Conservation (phyloP, 2,329 filamentous ascomycete genomes). For the Apiospora kogelbergensis region DNA sequence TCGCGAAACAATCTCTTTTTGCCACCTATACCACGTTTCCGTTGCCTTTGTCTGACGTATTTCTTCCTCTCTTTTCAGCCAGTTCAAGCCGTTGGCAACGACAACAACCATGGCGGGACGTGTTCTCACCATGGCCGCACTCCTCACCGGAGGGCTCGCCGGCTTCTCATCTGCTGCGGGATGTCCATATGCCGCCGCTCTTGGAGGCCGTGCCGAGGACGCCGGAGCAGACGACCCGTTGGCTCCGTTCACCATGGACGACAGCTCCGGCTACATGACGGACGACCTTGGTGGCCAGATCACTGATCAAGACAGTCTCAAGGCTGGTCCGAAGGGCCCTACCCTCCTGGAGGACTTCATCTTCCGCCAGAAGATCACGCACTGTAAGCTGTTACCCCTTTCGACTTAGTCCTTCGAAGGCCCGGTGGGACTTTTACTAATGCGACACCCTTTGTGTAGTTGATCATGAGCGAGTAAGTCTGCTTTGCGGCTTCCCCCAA, state of each 20-base stretch:
- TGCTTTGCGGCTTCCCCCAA: not conserved
- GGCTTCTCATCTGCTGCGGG: constrained; percentile 26
- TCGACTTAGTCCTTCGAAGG: not conserved
- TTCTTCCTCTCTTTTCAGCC: not conserved
- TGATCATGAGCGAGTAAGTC: constrained; percentile 57
- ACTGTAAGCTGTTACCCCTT: constrained; percentile 27
- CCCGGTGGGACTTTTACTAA: not conserved
- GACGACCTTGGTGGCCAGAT: constrained; percentile 69
- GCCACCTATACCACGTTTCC: not conserved
- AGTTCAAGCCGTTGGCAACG: not conserved
- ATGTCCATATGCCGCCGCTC: constrained; percentile 33
- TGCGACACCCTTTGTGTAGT: constrained; percentile 22
- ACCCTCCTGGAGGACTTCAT: constrained; percentile 63
- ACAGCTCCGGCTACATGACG: constrained; percentile 57
- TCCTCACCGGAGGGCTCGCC: constrained; percentile 24
- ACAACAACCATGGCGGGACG: constrained; percentile 22
- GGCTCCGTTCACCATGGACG: constrained; percentile 46
- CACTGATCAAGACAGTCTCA: constrained; percentile 58
- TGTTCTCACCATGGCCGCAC: constrained; percentile 19
- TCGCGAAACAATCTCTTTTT: not conserved
- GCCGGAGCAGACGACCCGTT: constrained; percentile 23
- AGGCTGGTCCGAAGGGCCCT: constrained; percentile 56
- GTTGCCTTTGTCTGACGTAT: not conserved
- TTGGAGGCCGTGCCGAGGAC: constrained; percentile 25
- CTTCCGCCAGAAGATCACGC: constrained; percentile 61